Evolutionary conservation across 2,329 filamentous ascomycete species (phyloP), one percentile per base, ranked within the genome.

Genomic region (Colletotrichum tropicale): DNA sequence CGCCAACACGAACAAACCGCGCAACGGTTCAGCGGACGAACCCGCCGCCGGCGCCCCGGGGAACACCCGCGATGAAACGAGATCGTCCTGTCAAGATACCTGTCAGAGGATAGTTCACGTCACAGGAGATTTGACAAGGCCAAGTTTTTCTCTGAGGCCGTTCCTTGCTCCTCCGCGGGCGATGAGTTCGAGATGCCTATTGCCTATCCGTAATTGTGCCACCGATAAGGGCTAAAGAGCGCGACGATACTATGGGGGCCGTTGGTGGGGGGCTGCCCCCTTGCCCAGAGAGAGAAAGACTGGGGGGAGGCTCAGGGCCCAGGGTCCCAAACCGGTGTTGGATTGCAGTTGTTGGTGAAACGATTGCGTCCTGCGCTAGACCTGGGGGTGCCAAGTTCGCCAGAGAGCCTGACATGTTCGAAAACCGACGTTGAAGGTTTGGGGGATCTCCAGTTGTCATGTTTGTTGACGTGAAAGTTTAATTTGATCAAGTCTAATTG

Each of bases 11-110:
- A 21, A 18, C 58, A 30, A 30, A 32, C 58, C 58, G 26, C 21
- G 55, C 55, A 21, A 26, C 55, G 24, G 55, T 30, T 7, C 24
- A 16, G 55, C 34, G 55, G 67, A 70, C 28, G 56, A 70, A 21
- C 13, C 67, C 55, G 67, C 34, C 26, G 30, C 66, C 26, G 21
- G 18, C 43, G 43, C 5, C 16, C 67, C 36, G 36, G 36, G 67
- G 21, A 64, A 21, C 24, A 15, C 36, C 38, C 43, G 43, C n/a
- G 43, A 30, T 71, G 68, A 43, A 65, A 65, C 60, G 24, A 21
- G 68, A 71, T 71, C 60, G 43, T 32, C 68, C 68, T 71, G 60
- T 70, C 58, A 36, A 70, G 38, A 64, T 70, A 52, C 68, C 58
- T 26, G 60, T 65, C 62, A 65, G 26, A 65, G 62, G 34, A 65